Conservation (phyloP, 2,329 filamentous ascomycete species). For the Neonectria magnoliae region DNA sequence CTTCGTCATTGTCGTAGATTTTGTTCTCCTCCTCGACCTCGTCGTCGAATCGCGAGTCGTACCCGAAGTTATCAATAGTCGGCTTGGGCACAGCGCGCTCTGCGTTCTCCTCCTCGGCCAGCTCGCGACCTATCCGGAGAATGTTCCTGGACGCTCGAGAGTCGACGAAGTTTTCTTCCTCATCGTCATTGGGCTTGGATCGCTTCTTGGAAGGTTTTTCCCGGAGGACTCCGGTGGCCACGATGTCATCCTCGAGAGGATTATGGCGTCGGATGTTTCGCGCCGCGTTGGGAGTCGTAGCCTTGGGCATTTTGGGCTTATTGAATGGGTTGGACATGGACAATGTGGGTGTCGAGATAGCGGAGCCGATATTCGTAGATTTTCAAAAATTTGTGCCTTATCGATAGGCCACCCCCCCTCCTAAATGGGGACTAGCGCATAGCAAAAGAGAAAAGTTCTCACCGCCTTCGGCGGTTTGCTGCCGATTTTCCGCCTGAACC, state of each 20-base stretch:
- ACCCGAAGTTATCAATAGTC: slow-evolving; percentile 72
- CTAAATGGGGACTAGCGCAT: slow-evolving; percentile 42
- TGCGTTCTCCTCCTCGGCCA: slow-evolving; percentile 79
- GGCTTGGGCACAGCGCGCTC: slow-evolving; percentile 53
- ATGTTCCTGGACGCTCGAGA: slow-evolving; percentile 90
- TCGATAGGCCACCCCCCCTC: slow-evolving; percentile 53
- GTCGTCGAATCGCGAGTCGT: slow-evolving; percentile 77
- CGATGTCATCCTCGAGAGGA: slow-evolving; percentile 88
- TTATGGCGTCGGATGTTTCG: slow-evolving; percentile 80
- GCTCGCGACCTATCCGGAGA: slow-evolving; percentile 85
- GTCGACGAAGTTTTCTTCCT: slow-evolving; percentile 80
- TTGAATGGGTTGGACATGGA: slow-evolving; percentile 33
- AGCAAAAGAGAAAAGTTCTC: slow-evolving; percentile 26
- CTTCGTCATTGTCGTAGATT: slow-evolving; percentile 65
- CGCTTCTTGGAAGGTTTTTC: slow-evolving; percentile 79
- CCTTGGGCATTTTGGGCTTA: slow-evolving; percentile 78
- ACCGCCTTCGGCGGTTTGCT: slow-evolving; percentile 45
- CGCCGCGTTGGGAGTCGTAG: slow-evolving; percentile 66
- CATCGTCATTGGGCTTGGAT: slow-evolving; percentile 68
- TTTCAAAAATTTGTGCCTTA: slow-evolving; percentile 52
- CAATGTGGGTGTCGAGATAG: slow-evolving; percentile 42
- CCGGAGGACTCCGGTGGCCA: slow-evolving; percentile 75
- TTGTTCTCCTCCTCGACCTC: slow-evolving; percentile 58
- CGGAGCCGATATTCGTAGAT: slow-evolving; percentile 31
- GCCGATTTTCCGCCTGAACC: background rate